Base-by-base conservation (phyloP, 1,284 basidiomycete species). In the Apiotrichum domesticum region DNA sequence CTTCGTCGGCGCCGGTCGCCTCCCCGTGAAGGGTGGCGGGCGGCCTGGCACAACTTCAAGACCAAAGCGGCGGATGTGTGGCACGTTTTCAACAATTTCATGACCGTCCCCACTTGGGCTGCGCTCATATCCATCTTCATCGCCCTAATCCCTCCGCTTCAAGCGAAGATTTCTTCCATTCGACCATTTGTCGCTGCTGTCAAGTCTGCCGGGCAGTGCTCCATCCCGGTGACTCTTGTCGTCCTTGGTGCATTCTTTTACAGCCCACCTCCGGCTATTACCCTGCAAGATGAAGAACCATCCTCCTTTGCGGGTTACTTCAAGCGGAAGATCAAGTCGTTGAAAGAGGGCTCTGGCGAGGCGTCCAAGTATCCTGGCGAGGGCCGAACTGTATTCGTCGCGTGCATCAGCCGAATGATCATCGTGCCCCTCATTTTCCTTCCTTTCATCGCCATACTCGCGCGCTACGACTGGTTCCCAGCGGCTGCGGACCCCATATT, bases 211-310 rank as follows among this genome's bases (percentile, higher is more conserved):
- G 90, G 90, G 2, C 83, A 82, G 64, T 93, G 90, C 67, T 89
- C 88, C 0, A 78, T 97, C 63, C 93, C 93, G 0, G 72, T 96
- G 32, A 96, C 93, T 3, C 80, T 97, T 41, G 82, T 97, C 58
- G 91, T 96, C 7, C 85, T 97, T 45, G 93, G 93, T 14, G 91
- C 89, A 6, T 96, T 94, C 80, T 96, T 96, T 75, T 86, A 88
- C 61, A 63, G 71, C 1, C 73, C 74, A 4, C 61, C 57, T 3
- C 55, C 63, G 2, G 34, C 54, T 35, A 58, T 63, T 46, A 5
- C 52, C 2, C 54, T 66, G 5, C 51, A 55, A 9, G 35, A 51
- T 9, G 47, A 59, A 32, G 48, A 59, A 43, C 50, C 50, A 32
- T 52, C 46, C 46, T 42, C 41, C 14, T 32, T 57, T n/a, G 34